These are phyloP conservation scores for Fusarium piperis DNA, from an alignment of 2,329 filamentous ascomycete genomes.

Conservation along the genomic window DNA sequence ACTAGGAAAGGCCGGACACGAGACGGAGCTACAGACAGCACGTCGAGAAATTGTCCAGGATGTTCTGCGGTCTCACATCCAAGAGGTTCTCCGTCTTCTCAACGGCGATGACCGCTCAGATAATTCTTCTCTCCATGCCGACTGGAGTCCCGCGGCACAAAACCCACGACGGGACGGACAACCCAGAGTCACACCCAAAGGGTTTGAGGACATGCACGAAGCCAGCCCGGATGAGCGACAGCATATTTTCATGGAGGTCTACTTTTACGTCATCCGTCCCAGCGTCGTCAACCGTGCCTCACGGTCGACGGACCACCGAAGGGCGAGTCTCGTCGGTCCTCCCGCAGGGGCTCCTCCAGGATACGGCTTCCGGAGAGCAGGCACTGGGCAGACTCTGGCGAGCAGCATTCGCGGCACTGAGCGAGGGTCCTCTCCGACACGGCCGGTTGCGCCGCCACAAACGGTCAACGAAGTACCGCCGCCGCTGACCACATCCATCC, in stretches of 20 bases:
- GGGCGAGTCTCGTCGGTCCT: constrained; percentile 34
- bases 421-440: constrained; percentile 11
- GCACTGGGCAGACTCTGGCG: constrained; percentile 37
- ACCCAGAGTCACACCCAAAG: constrained; percentile 25
- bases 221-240: constrained; percentile 61
- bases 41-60: constrained; percentile 53
- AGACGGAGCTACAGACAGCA: constrained; percentile 34
- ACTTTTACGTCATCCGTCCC: constrained; percentile 57
- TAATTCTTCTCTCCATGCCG: constrained; percentile 31
- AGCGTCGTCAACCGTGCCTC: constrained; percentile 51
- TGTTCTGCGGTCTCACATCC: constrained; percentile 60
- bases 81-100: constrained; percentile 58
- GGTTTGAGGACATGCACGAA: constrained; percentile 58
- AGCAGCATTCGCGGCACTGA: constrained; percentile 33
- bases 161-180: constrained; percentile 7
- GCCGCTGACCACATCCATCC: constrained; percentile 6
- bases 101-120: constrained; percentile 52
- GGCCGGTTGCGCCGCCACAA: constrained; percentile 16
- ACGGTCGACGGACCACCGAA: constrained; percentile 39
- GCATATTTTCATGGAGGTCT: constrained; percentile 61
- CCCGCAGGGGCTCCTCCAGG: constrained; percentile 30
- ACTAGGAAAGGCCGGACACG: not conserved
- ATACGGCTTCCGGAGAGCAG: constrained; percentile 31
- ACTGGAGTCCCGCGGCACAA: constrained; percentile 26
- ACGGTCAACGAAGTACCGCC: constrained; percentile 16